These are phyloP conservation scores for Dendrothele bispora DNA, from an alignment of 768 basidiomycete species.

Conservation along the genomic window DNA sequence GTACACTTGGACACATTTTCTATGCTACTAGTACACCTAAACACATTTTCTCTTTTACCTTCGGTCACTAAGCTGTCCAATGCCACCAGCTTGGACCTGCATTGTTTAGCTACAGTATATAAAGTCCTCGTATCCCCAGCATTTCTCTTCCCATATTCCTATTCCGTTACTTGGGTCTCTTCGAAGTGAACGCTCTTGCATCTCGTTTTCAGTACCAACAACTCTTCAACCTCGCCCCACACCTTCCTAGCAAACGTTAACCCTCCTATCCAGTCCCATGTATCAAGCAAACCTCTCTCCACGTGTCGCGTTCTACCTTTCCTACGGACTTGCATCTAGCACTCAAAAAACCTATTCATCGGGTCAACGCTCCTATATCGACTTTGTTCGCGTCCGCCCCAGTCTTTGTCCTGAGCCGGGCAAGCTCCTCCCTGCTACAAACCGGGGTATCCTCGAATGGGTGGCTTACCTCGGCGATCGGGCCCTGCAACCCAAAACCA, in stretches of 20 bases:
- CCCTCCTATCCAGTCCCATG: conserved; percentile 6
- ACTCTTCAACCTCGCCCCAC: too few species aligned
- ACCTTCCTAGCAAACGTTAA: conserved; percentile 3
- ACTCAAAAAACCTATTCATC: conserved; percentile 28
- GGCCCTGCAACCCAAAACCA: conserved; percentile 7
- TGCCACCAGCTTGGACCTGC: too few species aligned
- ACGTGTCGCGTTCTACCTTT: conserved; percentile 22
- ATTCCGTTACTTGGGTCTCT: conserved; percentile 3
- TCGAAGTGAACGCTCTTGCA: conserved; percentile 3
- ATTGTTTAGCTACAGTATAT: too few species aligned
- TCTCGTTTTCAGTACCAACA: conserved; percentile 11
- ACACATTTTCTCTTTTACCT: too few species aligned
- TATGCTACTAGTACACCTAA: too few species aligned
- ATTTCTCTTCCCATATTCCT: too few species aligned
- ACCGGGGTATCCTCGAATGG: conserved; percentile 13
- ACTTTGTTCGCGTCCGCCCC: conserved; percentile 17
- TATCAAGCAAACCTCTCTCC: conserved; percentile 7
- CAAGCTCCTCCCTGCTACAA: conserved; percentile 11
- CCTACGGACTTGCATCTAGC: too few species aligned
- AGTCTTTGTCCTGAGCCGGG: conserved; percentile 3
- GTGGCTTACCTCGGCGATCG: conserved; percentile 8
- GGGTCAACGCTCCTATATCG: conserved; percentile 27
- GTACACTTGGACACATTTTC: too few species aligned
- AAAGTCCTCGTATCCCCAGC: too few species aligned
- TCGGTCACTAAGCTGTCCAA: too few species aligned